Evolutionary conservation across 2,329 filamentous ascomycete species (phyloP), one percentile per base, ranked within the genome.

Genomic region (Emergomyces orientalis): DNA sequence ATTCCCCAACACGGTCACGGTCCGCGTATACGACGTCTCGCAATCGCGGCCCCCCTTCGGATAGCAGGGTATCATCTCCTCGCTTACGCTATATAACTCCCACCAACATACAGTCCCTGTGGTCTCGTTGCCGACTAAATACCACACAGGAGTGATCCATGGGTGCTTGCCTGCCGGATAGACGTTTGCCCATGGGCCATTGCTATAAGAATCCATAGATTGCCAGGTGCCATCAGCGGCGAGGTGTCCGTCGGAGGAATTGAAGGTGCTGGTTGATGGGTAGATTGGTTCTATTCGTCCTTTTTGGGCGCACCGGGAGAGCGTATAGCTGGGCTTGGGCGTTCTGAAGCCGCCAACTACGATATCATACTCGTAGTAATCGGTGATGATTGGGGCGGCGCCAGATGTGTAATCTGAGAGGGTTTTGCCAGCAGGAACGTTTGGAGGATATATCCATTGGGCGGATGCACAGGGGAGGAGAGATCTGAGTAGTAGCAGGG

Each of bases 221-320:
- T 51, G 45, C 59, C 59, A 60, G 45, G 59, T 60, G 32, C 45
- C 59, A 39, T 60, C 59, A 8, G 59, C n/a, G 14, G 45, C 45
- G n/a, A 60, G 25, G 32, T 41, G 59, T 13, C 43, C 43, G 2
- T 52, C 49, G 30, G 45, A 34, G n/a, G 59, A 60, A 25, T 37
- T 60, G 59, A 60, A 60, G 5, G 45, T 60, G 34, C 4, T 37
- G 45, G 22, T 60, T n/a, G 49, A 60, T 14, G 45, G 59, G 25
- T 60, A 60, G 27, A 60, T 60, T 19, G 59, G 59, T 22, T 52
- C 59, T 3, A 45, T 60, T 14, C 59, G 59, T 22, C 59, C 59
- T 19, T 51, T 32, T 60, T 60, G 27, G 32, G 59, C 45, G 45
- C 59, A 60, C 11, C 59, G 59, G 30, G 59, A 49, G 17, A 60